Conservation (phyloP, 306 rosid genomes). For the Oemleria cerasiformis region DNA sequence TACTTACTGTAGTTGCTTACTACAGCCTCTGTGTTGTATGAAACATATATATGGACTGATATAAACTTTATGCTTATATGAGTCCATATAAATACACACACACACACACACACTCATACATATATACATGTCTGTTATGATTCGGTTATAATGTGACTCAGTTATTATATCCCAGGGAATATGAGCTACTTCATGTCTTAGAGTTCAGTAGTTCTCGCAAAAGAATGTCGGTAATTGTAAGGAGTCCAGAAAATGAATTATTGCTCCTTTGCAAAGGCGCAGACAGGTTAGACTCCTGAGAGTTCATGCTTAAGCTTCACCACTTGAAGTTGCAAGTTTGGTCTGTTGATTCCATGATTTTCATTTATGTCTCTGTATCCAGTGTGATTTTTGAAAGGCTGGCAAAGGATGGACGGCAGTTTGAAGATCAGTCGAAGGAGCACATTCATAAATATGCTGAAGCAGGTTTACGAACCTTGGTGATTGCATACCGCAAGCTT, state of each 20-base stretch:
- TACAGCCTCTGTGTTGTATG: not conserved
- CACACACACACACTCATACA: not conserved
- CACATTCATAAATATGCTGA: constrained; percentile 71
- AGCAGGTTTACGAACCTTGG: constrained; percentile 88
- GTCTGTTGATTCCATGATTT: constrained; percentile 23
- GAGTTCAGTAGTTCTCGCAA: constrained; percentile 91
- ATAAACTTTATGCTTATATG: not conserved
- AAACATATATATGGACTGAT: not conserved
- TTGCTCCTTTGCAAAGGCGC: constrained; percentile 92
- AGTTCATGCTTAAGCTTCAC: constrained; percentile 16
- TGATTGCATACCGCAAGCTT: constrained; percentile 59
- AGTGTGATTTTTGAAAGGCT: constrained; percentile 79
- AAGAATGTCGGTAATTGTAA: constrained; percentile 91
- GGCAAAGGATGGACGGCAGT: constrained; percentile 56
- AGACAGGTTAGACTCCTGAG: constrained; percentile 63
- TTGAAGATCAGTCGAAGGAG: constrained; percentile 65
- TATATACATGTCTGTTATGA: not conserved
- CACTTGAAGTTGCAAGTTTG: constrained; percentile 26
- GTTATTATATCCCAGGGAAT: constrained; percentile 49
- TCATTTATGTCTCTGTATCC: constrained; percentile 31
- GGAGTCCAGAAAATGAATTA: constrained; percentile 52
- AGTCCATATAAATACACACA: too few species aligned
- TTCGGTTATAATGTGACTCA: constrained; percentile 17
- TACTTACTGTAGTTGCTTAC: too few species aligned
- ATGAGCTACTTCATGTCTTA: constrained; percentile 66